Evolutionary conservation across 2,329 filamentous ascomycete genomes (phyloP), one percentile per base, ranked within the genome.

Genomic region (Calonectria crousiana): DNA sequence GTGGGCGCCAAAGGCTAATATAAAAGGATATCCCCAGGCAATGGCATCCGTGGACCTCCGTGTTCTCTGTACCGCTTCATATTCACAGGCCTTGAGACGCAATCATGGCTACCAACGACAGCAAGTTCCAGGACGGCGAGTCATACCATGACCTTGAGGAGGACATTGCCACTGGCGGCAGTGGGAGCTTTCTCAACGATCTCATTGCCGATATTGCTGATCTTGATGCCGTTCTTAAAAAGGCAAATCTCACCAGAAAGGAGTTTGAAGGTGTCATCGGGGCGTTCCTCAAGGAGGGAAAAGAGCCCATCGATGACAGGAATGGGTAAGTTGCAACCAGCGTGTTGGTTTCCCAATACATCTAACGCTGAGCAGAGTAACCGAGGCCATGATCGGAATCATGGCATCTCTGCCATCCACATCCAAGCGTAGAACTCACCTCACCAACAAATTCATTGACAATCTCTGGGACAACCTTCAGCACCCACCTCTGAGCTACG

Each of bases 231-330:
- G 67, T 85, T 11, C 56, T 85, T 62, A 84, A 81, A 58, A 82
- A 85, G 78, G 78, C 58, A 77, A 83, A 69, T 79, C 77, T 3
- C 4, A 80, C 81, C 28, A 51, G 78, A 16, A 44, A 75, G 6
- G 78, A 86, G 64, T 69, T 86, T 18, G 10, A 6, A n/a, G 28
- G 28, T 20, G 52, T 32, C 18, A 20, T 56, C 0, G 28, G 16
- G 4, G 20, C 52, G 10, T 56, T 56, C 32, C 11, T 56, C 30
- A 56, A 56, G 20, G 75, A 69, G 10, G 68, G 79, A 3, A 86
- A 87, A n/a, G 85, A 89, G 47, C 87, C 88, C 11, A 83, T 91
- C 18, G 86, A 94, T 78, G 92, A 94, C 79, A 92, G 90, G 80
- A 87, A 85, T 56, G 81, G 82, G 84, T 86, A 77, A 79, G 80